Evolutionary conservation across 441 rosid genomes (phyloP), one percentile per base, ranked within the genome.

Genomic region (Manihot esculenta): DNA sequence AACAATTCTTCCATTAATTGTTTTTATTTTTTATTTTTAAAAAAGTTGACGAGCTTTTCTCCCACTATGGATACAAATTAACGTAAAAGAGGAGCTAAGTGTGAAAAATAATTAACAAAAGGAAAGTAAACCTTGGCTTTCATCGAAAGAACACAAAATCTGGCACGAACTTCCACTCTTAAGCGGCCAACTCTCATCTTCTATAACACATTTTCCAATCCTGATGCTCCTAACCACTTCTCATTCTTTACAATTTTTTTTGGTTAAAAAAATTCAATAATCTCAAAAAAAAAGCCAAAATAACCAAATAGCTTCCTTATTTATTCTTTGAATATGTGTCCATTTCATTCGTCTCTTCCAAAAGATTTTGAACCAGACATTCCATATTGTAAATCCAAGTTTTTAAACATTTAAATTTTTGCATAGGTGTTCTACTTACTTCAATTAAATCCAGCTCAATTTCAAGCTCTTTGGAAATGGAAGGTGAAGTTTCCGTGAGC

Each of bases 111-210:
- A n/a, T n/a, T n/a, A n/a, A 48, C 20, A 18, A 26, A 7, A 33
- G 20, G 48, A 12, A 68, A 26, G 50, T 51, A 58, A 44, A 64
- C 57, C 76, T 74, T 80, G 76, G 71, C 85, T 80, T 86, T 72
- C 62, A 71, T 30, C 65, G 55, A 75, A 79, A 79, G 82, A 59
- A 51, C 49, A 51, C 59, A 33, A 79, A 78, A 64, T 74, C 76
- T 66, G 60, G 35, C 65, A 57, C 20, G 20, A 76, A 68, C 68
- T 38, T 61, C 68, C 62, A 56, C 48, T 41, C 33, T n/a, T n/a
- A n/a, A n/a, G 38, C 6, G 38, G 38, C 42, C 42, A 38, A 38
- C 9, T 38, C 65, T 27, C 47, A 26, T 21, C 62, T 69, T 49
- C 62, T 47, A 66, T 44, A n/a, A 58, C 81, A 75, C 77, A 72